These are phyloP conservation scores for Huntiella omanensis DNA, from an alignment of 2,329 filamentous ascomycete genomes.

Conservation along the genomic window DNA sequence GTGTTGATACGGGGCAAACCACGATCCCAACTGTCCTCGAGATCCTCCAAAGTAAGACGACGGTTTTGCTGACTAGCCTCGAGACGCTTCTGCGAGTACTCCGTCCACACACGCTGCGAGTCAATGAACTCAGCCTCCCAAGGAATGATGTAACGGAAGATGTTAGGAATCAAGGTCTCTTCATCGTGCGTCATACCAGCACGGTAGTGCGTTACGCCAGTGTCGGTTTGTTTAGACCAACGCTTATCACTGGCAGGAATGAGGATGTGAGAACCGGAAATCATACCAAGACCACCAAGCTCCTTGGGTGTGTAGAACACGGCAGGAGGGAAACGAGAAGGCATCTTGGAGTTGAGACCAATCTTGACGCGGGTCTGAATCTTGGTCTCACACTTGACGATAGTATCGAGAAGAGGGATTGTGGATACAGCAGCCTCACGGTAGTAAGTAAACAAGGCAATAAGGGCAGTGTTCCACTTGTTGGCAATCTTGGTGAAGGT, in stretches of 20 bases:
- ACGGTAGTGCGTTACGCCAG: constrained; percentile 89
- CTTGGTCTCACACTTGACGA: constrained; percentile 98
- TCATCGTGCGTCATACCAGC: constrained; percentile 97
- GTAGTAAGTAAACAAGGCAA: constrained; percentile 96
- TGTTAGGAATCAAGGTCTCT: constrained; percentile 94
- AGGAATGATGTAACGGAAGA: constrained; percentile 97
- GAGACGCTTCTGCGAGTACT: constrained; percentile 93
- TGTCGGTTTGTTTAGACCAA: constrained; percentile 96
- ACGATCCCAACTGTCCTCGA: constrained; percentile 97
- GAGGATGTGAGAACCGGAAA: constrained; percentile 92
- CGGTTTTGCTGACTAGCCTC: constrained; percentile 97
- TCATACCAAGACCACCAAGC: constrained; percentile 92
- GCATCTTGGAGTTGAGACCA: constrained; percentile 97
- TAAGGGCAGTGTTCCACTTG: constrained; percentile 97
- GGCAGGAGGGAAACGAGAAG: constrained; percentile 89
- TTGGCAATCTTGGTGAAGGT: constrained; percentile 99
- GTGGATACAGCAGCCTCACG: constrained; percentile 94
- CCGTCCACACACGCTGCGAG: constrained; percentile 96
- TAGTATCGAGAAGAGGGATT: constrained; percentile 82
- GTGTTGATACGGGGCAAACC: constrained; percentile 97
- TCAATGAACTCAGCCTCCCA: constrained; percentile 99
- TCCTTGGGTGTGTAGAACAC: constrained; percentile 99
- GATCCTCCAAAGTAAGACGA: constrained; percentile 79
- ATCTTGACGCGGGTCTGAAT: constrained; percentile 99
- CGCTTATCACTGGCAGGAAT: constrained; percentile 96